Evolutionary conservation across 768 basidiomycete species (phyloP).

Genomic region (Naganishia onofrii): DNA sequence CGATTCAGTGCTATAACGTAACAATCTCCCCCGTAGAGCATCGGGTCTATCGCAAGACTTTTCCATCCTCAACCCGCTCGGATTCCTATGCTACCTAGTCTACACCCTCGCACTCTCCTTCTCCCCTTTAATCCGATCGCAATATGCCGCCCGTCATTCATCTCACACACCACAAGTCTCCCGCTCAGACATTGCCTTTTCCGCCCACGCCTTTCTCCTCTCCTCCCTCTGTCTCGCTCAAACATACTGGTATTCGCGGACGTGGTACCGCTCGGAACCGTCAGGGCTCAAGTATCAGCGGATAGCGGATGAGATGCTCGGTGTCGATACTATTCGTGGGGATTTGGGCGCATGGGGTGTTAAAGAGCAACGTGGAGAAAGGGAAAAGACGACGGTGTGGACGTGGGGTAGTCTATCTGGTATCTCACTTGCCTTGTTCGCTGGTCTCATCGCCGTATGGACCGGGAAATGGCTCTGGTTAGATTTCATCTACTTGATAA

Average conservation of each 20-base stretch:
- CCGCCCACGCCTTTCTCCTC: constrained; percentile 51
- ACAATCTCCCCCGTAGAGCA: constrained; percentile 36
- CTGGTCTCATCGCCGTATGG: constrained; percentile 6
- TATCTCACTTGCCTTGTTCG: constrained; percentile 1
- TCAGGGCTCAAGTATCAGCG: constrained; percentile 6
- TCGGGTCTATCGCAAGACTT: constrained; percentile 54
- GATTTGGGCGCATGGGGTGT: background rate
- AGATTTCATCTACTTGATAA: constrained; percentile 35
- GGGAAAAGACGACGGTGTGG: constrained; percentile 26
- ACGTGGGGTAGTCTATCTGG: constrained; percentile 18
- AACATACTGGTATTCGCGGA: constrained; percentile 47
- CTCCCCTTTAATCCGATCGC: constrained; percentile 43
- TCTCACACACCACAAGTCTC: constrained; percentile 52
- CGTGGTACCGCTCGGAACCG: constrained; percentile 1
- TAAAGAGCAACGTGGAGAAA: constrained; percentile 11
- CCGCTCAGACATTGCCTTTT: constrained; percentile 54
- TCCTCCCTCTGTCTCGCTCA: constrained; percentile 48
- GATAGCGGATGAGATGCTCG: constrained; percentile 22
- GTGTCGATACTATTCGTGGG: constrained; percentile 9
- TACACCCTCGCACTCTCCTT: constrained; percentile 51
- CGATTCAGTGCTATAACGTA: too few species aligned
- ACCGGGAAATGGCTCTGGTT: constrained; percentile 34
- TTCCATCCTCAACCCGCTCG: constrained; percentile 53
- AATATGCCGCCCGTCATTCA: constrained; percentile 52
- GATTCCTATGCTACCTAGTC: constrained; percentile 49